Base-by-base conservation (phyloP, 345 rosid species). In the Gossypium herbaceum region DNA sequence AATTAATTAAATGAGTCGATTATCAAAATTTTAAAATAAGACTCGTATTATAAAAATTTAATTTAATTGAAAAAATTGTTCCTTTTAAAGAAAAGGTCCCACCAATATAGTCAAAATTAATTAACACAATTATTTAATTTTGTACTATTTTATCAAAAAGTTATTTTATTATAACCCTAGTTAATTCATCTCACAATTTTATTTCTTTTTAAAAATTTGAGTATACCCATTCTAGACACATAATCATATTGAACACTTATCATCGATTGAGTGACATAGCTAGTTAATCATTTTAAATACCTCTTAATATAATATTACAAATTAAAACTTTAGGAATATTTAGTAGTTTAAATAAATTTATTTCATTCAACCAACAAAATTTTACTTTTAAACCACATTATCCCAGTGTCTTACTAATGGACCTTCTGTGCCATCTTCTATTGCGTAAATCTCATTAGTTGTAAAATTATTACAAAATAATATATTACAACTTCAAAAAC, bases 221-320 rank as follows among this genome's bases (percentile, higher is more conserved):
- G 61, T 57, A 57, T 2, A 57, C 61, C 29, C 61, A 20, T 57
- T 57, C 22, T 8, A 57, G 29, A 22, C 15, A 57, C 27, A 56
- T 52, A 17, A 54, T 57, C 13, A 3, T 57, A 57, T 57, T 57
- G 2, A 2, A 57, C 4, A 22, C 61, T 57, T 9, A 57, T 6
- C 24, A 25, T 1, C 13, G 61, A 20, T 57, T 25, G 4, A 22
- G 61, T 57, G 25, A 10, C 61, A 20, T 57, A 57, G 34, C 74
- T 81, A 16, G 73, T 72, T 79, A 76, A 47, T 72, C 68, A 70
- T 19, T 24, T 50, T 22, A 29, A 64, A 77, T 73, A 43, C 51
- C 62, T 29, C 43, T 48, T 71, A 52, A 25, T 12, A 17, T 60
- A 69, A 72, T 63, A 58, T 20, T 20, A 20, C 22, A 20, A 57